Base-by-base conservation (phyloP, 2,329 filamentous ascomycete species). In the Aspergillus sp. region DNA sequence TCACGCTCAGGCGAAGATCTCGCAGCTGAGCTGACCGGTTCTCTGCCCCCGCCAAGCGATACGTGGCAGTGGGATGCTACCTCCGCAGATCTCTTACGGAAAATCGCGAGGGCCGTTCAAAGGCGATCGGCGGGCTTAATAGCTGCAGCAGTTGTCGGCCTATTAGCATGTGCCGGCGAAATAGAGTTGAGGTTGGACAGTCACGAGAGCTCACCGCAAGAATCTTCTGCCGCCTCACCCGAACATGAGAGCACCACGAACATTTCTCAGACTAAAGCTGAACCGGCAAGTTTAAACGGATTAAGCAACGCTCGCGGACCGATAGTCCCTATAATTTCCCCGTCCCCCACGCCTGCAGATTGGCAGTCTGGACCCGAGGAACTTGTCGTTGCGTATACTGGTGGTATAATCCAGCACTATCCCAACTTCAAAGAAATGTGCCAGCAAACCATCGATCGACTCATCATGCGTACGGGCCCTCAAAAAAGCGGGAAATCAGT, bases 321-420 rank as follows among this genome's bases (percentile, higher is more conserved):
- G n/a, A 70, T 75, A 33, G 73, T 75, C 13, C 73, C 73, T 17
- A 70, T 75, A 13, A 62, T 75, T 2, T 68, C 73, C 9, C 70
- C 69, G 15, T 67, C 70, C 7, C 70, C 69, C 12, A 66, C 68
- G 1, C 69, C 73, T 17, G 64, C 69, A 8, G 74, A 75, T 59
- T 77, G 75, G 75, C 71, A 75, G 49, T 77, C 75, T 4, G 76
- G 75, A 7, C 73, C 75, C 1, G 81, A 85, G 60, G 87, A 90
- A 64, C 72, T 93, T 30, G 86, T 90, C 1, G 88, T 93, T 20
- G 90, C 89, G 1, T 93, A 91, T 69, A 91, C 90, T 0, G 90
- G 90, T 33, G 88, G 89, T 6, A 91, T 89, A 67, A 93, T 93
- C 58, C 84, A 86, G n/a, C 86, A 90, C 66, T 91, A 91, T 66